Base-by-base conservation (phyloP, 371 early-diverging fungal species). In the Racocetra persica region DNA sequence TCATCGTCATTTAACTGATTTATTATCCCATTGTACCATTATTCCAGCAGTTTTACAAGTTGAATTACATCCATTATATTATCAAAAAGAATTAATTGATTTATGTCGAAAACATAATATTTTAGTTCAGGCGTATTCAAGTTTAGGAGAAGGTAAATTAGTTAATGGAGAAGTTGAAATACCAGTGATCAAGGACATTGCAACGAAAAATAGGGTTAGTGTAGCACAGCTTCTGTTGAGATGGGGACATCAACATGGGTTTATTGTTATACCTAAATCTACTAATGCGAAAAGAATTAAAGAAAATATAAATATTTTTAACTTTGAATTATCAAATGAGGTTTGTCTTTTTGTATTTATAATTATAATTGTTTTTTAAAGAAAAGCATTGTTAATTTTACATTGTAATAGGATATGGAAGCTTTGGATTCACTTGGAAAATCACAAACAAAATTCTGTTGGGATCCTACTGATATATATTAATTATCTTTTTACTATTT, bases 91-190 rank as follows among this genome's bases (percentile, higher is more conserved):
- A 6, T 82, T 95, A 1, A 69, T 91, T 54, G 83, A 88, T 2
- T 89, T 86, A 76, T 93, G 93, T 83, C 60, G 85, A 1, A 51
- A 82, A 11, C 84, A 92, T 77, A 80, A 83, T 5, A 93, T 96
- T 62, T 84, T 83, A 22, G 87, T 96, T 6, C 93, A 96, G 79
- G 98, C 96, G 0, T 99, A 98, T 83, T 95, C 96, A 4, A 93
- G 94, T 80, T 87, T 98, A 4, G 99, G 99, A 0, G 96, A 96
- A 85, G 95, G 95, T 0, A 62, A 60, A 52, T 57, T 83, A 24
- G 49, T 83, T 16, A 73, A 82, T 82, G 75, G 82, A n/a, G 38
- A 79, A 51, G 16, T 55, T 8, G 16, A 54, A 49, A 41, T 74
- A 22, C 45, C 36, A 26, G 69, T 54, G 16, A 28, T 79, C 16